Evolutionary conservation across 208 protist genomes (phyloP), one percentile per base, ranked within the genome.

Genomic region (Trypanosoma rangeli): DNA sequence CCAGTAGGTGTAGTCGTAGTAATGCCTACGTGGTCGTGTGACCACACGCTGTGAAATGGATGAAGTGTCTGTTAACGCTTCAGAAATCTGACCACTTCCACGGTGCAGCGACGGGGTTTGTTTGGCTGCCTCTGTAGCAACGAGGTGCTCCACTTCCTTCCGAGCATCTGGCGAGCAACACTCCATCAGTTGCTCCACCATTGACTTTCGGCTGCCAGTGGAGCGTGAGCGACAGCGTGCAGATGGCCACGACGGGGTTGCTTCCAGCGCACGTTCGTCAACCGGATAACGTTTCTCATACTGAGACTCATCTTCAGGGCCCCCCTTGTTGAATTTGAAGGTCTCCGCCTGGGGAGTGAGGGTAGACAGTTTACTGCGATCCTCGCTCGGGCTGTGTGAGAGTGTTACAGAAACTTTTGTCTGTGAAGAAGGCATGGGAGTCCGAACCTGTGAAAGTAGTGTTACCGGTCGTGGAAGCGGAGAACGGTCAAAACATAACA

Each of bases 391-490:
- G 10, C 15, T 74, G 18, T 57, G n/a, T 56, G 57, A 73, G 12
- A 73, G 26, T 15, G 52, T 33, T 7, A 50, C n/a, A 33, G 55
- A 62, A 12, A n/a, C 29, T 49, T 52, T 37, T 62, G 3, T 18
- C n/a, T 22, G 33, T 10, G 15, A 28, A 39, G n/a, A 46, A 0
- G 24, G 44, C 67, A 55, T 18, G 60, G 49, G 33, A 73, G 52
- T 18, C 50, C n/a, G 22, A 8, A 90, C 73, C 53, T 87, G 84
- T 8, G 87, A 89, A 42, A 73, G 73, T 50, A 93, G 74, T 20
- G 87, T 78, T 2, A 93, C 87, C 3, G 87, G 87, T 3, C 82
- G 82, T 16, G 87, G 87, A 28, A 90, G 68, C 20, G 82, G 80
- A 13, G 84, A 89, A 28, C 59, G 53, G 18, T 68, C 66, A 65